A percentile compares a stretch with the other conserved stretches of the same genome.
These are phyloP conservation scores for Coffea canephora DNA, from an alignment of 257 asterid species.

Conservation along the genomic window DNA sequence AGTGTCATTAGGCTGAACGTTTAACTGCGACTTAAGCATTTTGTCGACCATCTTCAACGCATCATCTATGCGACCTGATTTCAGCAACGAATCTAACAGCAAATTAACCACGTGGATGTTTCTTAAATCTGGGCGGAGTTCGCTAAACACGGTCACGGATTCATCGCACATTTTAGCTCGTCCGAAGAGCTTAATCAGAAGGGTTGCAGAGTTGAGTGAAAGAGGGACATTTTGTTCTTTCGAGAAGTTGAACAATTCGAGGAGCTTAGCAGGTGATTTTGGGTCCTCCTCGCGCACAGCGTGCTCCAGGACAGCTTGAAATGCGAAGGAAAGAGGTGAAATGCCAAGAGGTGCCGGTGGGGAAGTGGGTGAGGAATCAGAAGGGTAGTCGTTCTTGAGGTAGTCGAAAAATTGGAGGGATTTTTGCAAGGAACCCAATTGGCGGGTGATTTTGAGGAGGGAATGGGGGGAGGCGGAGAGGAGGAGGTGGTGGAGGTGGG, in stretches of 20 bases:
- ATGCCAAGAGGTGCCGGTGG: constrained; percentile 7
- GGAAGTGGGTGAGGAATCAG: constrained; percentile 8
- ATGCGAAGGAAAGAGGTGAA: constrained; percentile 41
- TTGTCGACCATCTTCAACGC: constrained; percentile 72
- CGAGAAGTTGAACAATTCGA: constrained; percentile 45
- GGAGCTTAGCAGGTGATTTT: constrained; percentile 30
- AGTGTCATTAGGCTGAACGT: constrained; percentile 37
- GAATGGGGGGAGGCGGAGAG: constrained; percentile 39
- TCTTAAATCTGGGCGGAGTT: constrained; percentile 34
- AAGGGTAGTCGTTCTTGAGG: constrained; percentile 31
- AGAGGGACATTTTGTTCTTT: constrained; percentile 41
- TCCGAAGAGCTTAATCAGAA: constrained; percentile 50
- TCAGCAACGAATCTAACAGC: constrained; percentile 39
- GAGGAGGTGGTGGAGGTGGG: constrained; percentile 51
- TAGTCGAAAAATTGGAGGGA: constrained; percentile 56
- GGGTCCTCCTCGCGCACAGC: constrained; percentile 42
- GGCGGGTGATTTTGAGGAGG: constrained; percentile 60
- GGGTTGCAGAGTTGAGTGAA: constrained; percentile 49
- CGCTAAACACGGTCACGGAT: constrained; percentile 36
- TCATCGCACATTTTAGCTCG: constrained; percentile 52
- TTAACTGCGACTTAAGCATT: constrained; percentile 49
- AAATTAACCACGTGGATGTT: constrained; percentile 46
- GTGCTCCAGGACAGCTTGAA: constrained; percentile 67
- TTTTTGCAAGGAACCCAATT: constrained; percentile 47
- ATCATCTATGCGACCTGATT: constrained; percentile 44